Conservation (phyloP, 768 basidiomycete genomes). For the Tricholoma terreum region DNA sequence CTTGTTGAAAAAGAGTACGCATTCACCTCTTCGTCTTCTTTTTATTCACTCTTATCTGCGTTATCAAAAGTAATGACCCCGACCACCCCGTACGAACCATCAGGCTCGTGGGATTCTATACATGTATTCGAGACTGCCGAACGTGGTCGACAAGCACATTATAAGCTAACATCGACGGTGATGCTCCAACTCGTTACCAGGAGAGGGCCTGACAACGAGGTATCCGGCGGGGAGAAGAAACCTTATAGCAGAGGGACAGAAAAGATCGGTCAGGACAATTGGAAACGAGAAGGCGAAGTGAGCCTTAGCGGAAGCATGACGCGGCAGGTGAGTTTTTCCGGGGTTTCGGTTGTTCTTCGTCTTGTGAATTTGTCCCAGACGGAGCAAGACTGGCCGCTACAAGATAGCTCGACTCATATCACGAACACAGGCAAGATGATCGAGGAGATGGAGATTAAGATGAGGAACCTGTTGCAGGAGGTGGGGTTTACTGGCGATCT, state of each 20-base stretch:
- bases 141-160: constrained; percentile 88
- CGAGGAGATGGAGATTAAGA: constrained; percentile 99
- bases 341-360: background rate
- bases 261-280: constrained; percentile 37
- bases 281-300: constrained; percentile 71
- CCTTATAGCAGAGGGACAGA: constrained; percentile 35
- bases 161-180: constrained; percentile 95
- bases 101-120: constrained; percentile 96
- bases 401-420: constrained; percentile 81
- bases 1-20: constrained; percentile 86
- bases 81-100: constrained; percentile 53
- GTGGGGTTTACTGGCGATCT: constrained; percentile 30
- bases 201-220: constrained; percentile 34
- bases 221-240: constrained; percentile 15
- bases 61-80: constrained; percentile 56
- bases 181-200: constrained; percentile 87
- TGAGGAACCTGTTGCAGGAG: constrained; percentile 93
- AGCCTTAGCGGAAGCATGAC: constrained; percentile 96
- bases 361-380: constrained; percentile 40
- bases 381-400: constrained; percentile 83
- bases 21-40: background rate
- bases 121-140: constrained; percentile 97
- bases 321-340: constrained; percentile 65
- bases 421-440: constrained; percentile 93
- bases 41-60: background rate